Base-by-base conservation (phyloP, 169 alveolate genomes). In the Plasmodium vivax region DNA sequence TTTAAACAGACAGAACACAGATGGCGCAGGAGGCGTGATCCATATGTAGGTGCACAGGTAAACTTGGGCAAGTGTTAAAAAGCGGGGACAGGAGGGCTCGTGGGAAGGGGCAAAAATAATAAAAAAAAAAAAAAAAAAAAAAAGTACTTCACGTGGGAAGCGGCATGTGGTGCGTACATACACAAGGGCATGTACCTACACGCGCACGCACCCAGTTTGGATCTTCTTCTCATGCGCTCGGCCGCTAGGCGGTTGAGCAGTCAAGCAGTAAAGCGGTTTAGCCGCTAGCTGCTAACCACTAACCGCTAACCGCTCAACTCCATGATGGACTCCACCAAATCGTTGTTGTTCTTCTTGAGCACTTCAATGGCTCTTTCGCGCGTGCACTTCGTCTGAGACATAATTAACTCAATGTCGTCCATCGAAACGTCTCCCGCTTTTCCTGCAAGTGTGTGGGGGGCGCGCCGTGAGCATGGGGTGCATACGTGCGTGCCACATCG, bases 261-360 rank as follows among this genome's bases (percentile, higher is more conserved):
- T 23, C 27, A 23, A 23, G 27, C 27, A 23, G 27, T 23, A 0
- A 23, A 74, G 51, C 93, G 81, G 77, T 85, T 23, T 16, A n/a
- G n/a, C 74, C 34, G 32, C 74, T 58, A 16, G 74, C 1, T 58
- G 23, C 12, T 16, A 56, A 56, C 23, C 23, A 2, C 41, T 38
- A 45, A 30, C 32, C 41, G 36, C 34, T 87, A 87, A 71, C 94
- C 87, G 81, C 94, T 77, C 87, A 98, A 95, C 84, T 96, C 95
- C 97, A 98, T 94, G 74, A 98, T 98, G 71, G 98, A 98, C 56
- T 97, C 97, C 45, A 98, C 99, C 82, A 97, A 95, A 88, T 98
- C 99, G 81, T 98, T 98, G 45, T 96, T 97, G 90, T 98, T 85
- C 82, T 96, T 97, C 77, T 96, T 95, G 19, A 98, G 97, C 16